Conservation (phyloP, 2,329 filamentous ascomycete genomes). For the Trichoderma brevicompactum region DNA sequence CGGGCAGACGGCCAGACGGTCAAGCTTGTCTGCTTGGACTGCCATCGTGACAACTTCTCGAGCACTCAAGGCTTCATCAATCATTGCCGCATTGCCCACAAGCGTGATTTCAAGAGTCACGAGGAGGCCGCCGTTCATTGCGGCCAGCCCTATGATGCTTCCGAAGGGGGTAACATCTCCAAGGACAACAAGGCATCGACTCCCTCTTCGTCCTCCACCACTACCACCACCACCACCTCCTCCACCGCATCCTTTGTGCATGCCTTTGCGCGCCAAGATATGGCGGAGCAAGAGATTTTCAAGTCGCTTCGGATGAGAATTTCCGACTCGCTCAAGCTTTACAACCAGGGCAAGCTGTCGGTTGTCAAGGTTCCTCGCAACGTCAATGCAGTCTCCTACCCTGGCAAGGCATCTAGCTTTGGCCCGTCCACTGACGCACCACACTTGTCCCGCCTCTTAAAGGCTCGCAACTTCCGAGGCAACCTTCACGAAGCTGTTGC, state of each 20-base stretch:
- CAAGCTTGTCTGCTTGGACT: slow-evolving; percentile 88
- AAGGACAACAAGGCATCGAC: slow-evolving; percentile 36
- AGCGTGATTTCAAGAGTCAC: slow-evolving; percentile 91
- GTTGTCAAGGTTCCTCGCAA: slow-evolving; percentile 46
- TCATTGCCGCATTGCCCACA: slow-evolving; percentile 95
- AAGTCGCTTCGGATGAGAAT: slow-evolving; percentile 57
- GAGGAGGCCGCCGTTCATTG: slow-evolving; percentile 90
- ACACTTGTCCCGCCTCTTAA: slow-evolving; percentile 68
- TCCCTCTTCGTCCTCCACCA: slow-evolving; percentile 25
- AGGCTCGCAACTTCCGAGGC: slow-evolving; percentile 62
- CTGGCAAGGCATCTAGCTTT: slow-evolving; percentile 16
- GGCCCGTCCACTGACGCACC: slow-evolving; percentile 60
- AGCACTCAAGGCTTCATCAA: slow-evolving; percentile 99
- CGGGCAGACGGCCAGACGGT: slow-evolving; percentile 84
- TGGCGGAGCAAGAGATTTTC: slow-evolving; percentile 58
- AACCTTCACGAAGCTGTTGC: slow-evolving; percentile 63
- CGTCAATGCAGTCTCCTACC: slow-evolving; percentile 18
- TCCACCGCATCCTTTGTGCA: slow-evolving; percentile 36
- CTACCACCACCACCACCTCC: not conserved
- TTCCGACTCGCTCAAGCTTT: slow-evolving; percentile 57
- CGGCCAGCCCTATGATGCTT: slow-evolving; percentile 74
- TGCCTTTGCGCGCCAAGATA: slow-evolving; percentile 49
- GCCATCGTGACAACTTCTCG: slow-evolving; percentile 86
- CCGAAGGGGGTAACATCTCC: slow-evolving; percentile 30
- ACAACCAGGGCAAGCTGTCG: slow-evolving; percentile 56